Evolutionary conservation across 2,329 filamentous ascomycete genomes (phyloP).

Genomic region (Monilinia fructicola): DNA sequence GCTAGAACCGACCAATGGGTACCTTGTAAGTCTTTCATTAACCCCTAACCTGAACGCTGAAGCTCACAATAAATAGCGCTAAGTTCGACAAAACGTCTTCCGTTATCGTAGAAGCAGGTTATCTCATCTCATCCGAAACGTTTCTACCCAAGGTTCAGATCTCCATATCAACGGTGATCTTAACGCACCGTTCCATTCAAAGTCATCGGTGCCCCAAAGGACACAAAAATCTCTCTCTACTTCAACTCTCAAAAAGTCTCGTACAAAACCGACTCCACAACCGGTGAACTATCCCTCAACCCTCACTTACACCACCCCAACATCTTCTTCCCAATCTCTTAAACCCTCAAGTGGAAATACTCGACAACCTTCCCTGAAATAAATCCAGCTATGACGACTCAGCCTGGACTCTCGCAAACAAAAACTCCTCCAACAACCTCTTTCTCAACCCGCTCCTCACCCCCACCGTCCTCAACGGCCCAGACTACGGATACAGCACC

Average conservation of each 20-base stretch:
- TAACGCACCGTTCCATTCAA: slow-evolving; percentile 68
- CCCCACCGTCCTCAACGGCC: slow-evolving; percentile 64
- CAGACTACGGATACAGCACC: slow-evolving; percentile 72
- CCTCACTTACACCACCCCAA: slow-evolving; percentile 52
- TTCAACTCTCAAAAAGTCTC: slow-evolving; percentile 56
- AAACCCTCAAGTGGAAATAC: slow-evolving; percentile 63
- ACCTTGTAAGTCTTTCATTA: slow-evolving; percentile 35
- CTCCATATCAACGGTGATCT: slow-evolving; percentile 69
- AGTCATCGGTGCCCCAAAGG: slow-evolving; percentile 59
- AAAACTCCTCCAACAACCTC: slow-evolving; percentile 58
- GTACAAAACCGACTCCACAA: slow-evolving; percentile 45
- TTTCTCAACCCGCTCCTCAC: slow-evolving; percentile 51
- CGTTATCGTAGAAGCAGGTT: slow-evolving; percentile 63
- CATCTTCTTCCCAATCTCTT: slow-evolving; percentile 57
- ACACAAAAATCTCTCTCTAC: slow-evolving; percentile 56
- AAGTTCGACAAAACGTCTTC: slow-evolving; percentile 43
- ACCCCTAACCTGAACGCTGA: neutral
- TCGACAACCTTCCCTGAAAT: slow-evolving; percentile 72
- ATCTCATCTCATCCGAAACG: slow-evolving; percentile 64
- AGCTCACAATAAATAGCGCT: slow-evolving; percentile 30
- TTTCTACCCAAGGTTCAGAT: slow-evolving; percentile 53
- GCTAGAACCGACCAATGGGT: slow-evolving; percentile 43
- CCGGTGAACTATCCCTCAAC: slow-evolving; percentile 52
- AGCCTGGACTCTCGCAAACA: slow-evolving; percentile 61
- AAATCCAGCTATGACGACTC: slow-evolving; percentile 64